A percentile compares a stretch with the other conserved stretches of the same genome.
Evolutionary conservation across 2,329 filamentous ascomycete genomes (phyloP).

Genomic region (Neospermospora avenae): DNA sequence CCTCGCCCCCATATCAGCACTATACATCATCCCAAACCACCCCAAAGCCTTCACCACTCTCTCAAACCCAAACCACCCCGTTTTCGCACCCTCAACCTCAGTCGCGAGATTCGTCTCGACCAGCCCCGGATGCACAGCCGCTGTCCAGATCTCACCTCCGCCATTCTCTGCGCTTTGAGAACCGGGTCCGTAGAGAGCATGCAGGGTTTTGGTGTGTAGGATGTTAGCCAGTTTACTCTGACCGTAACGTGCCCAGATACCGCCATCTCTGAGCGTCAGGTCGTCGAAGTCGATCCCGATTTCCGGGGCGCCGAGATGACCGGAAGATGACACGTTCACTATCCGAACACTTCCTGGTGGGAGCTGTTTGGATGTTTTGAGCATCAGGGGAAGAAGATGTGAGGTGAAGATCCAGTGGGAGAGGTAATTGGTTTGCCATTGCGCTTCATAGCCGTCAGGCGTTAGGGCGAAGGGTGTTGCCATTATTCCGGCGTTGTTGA

Average conservation of each 20-base stretch:
- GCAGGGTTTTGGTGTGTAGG: conserved; percentile 39
- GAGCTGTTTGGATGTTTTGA: conserved; percentile 17
- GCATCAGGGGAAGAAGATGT: conserved; percentile 25
- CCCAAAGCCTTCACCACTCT: conserved; percentile 18
- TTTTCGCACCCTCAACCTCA: conserved; percentile 15
- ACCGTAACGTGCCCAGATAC: conserved; percentile 41
- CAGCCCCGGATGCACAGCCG: conserved; percentile 41
- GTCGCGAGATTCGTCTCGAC: conserved; percentile 35
- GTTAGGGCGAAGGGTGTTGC: conserved; percentile 34
- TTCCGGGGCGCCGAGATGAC: conserved; percentile 22
- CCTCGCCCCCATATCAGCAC: conserved; percentile 18
- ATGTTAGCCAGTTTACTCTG: conserved; percentile 46
- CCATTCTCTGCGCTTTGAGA: conserved; percentile 29
- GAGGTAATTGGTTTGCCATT: conserved; percentile 35
- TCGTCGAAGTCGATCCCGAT: conserved; percentile 25
- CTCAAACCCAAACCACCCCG: conserved; percentile 13
- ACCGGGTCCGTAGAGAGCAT: conserved; percentile 36
- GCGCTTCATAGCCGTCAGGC: conserved; percentile 39
- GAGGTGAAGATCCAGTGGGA: conserved; percentile 29
- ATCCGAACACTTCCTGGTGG: conserved; percentile 26
- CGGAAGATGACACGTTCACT: conserved; percentile 25
- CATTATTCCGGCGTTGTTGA: conserved; percentile 43
- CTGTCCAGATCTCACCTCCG: conserved; percentile 39
- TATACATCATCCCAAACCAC: conserved; percentile 32
- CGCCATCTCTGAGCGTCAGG: conserved; percentile 31